A percentile compares a stretch with the other conserved stretches of the same genome.
Conservation (phyloP, 2,329 filamentous ascomycete species). For the Cryphonectria carpinicola region DNA sequence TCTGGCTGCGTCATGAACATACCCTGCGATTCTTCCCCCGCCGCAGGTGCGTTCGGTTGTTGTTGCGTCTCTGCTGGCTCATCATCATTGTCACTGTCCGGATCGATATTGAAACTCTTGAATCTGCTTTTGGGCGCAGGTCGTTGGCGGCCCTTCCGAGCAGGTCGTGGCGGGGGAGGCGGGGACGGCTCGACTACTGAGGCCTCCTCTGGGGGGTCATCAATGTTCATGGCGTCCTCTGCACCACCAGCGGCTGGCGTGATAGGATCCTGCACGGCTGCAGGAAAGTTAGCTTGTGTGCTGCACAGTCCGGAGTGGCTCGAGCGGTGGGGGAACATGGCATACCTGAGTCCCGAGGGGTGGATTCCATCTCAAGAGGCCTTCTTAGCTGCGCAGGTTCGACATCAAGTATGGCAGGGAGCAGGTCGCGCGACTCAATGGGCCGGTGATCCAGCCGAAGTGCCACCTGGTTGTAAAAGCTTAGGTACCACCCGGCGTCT, state of each 20-base stretch:
- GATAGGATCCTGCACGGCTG: constrained; percentile 4
- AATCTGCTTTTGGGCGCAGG: constrained; percentile 61
- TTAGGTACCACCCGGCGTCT: constrained; percentile 66
- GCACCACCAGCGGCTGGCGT: constrained; percentile 8
- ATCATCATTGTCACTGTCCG: constrained; percentile 45
- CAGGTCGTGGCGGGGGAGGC: constrained; percentile 31
- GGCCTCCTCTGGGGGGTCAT: constrained; percentile 27
- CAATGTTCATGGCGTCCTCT: constrained; percentile 35
- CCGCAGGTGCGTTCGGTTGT: constrained; percentile 18
- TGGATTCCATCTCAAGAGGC: constrained; percentile 60
- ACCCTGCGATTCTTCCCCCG: constrained; percentile 42
- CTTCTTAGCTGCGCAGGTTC: constrained; percentile 74
- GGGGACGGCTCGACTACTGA: constrained; percentile 20
- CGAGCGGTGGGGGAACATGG: background rate
- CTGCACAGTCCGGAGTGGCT: background rate
- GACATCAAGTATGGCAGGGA: constrained; percentile 84
- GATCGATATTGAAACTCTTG: constrained; percentile 68
- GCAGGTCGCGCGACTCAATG: constrained; percentile 87
- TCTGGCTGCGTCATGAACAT: constrained; percentile 62
- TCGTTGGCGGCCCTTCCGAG: constrained; percentile 40
- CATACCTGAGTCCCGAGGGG: constrained; percentile 33
- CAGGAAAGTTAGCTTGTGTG: background rate
- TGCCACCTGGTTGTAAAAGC: constrained; percentile 72
- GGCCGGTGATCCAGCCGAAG: constrained; percentile 77
- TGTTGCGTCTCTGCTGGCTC: constrained; percentile 25